Conservation (phyloP, 768 basidiomycete species). For the Paxillus rubicundulus region DNA sequence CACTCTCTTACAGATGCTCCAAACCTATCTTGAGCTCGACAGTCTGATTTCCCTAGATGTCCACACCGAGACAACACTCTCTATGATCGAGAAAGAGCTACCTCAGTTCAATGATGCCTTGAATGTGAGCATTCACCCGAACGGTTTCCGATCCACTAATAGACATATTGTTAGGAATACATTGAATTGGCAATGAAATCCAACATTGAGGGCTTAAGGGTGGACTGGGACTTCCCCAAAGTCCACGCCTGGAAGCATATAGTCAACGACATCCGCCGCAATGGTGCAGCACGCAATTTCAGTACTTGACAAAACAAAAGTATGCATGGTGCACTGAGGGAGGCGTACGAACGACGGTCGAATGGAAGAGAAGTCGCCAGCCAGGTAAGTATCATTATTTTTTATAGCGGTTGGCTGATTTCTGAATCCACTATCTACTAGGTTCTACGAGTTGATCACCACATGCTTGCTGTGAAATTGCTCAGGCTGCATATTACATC, state of each 20-base stretch:
- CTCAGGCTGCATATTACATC: not conserved
- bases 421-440: not conserved
- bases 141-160: no score
- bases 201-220: no score
- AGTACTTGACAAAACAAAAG: no score
- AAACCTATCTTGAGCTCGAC: slow-evolving; percentile 31
- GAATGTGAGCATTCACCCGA: no score
- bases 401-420: not conserved
- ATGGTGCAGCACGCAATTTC: no score
- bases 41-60: slow-evolving; percentile 28
- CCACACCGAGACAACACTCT: slow-evolving; percentile 21
- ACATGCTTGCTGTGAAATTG: slow-evolving; percentile 3
- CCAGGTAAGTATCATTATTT: slow-evolving; percentile 23
- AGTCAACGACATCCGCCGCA: slow-evolving; percentile 26
- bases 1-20: slow-evolving; percentile 26
- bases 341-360: no score
- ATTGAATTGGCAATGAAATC: no score
- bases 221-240: slow-evolving; percentile 14
- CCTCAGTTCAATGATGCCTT: no score
- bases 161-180: no score
- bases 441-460: slow-evolving; percentile 15
- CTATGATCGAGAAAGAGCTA: not conserved
- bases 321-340: no score
- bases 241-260: slow-evolving; percentile 30
- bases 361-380: slow-evolving; percentile 17